Evolutionary conservation across 2,329 filamentous ascomycete genomes (phyloP), one percentile per base, ranked within the genome.

Genomic region (Grosmannia serpens): DNA sequence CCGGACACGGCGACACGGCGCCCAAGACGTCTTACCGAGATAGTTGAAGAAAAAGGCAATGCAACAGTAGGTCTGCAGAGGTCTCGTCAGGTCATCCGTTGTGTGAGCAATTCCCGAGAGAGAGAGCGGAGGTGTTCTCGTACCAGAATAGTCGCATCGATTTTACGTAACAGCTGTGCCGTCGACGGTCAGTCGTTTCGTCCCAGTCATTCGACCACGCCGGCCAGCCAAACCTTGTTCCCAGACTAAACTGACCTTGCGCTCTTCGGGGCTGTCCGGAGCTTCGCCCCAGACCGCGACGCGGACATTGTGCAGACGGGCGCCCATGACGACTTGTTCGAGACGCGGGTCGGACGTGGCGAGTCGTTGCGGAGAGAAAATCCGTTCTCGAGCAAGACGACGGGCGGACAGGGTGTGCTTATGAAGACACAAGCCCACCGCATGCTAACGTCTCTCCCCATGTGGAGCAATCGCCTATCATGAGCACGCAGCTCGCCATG

Each of bases 1-100:
- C n/a, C n/a, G n/a, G n/a, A n/a, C n/a, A n/a, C n/a, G n/a, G n/a
- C n/a, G n/a, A n/a, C n/a, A n/a, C n/a, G n/a, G n/a, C n/a, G n/a
- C n/a, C n/a, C n/a, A n/a, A n/a, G n/a, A n/a, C n/a, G n/a, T 17
- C 53, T 10, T 55, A 46, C 53, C 53, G 24, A 55, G 53, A 46
- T 55, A 55, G 38, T 55, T 55, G 53, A 55, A 55, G 38, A 55
- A 55, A 22, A 31, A 55, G 35, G 35, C 38, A 17, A 55, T 24
- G 15, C 53, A 55, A 31, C 53, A 55, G 53, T 55, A 55, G 11
- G 53, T 55, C 53, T 55, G 20, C 13, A 27, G 33, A n/a, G 31
- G 2, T 22, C 10, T 22, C 27, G 51, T 53, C 51, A 53, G 51
- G 10, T 26, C 11, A 4, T 20, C n/a, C n/a, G 20, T 9, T n/a